Conservation (phyloP, 305 asterid genomes). For the Fraxinus paxiana region DNA sequence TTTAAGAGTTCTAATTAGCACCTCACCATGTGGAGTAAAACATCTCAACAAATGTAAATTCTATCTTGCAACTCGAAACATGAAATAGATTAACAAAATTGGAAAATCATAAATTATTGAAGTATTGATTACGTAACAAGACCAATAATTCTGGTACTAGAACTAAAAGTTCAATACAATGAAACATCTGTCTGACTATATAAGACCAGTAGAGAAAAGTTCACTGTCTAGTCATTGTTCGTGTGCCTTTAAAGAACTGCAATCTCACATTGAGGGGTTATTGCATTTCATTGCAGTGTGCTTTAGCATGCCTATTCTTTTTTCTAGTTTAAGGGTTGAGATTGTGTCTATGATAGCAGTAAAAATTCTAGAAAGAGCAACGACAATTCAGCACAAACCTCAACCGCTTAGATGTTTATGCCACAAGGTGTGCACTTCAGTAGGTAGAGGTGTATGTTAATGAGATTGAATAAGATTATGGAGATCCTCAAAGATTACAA, state of each 20-base stretch:
- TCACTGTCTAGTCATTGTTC: not conserved
- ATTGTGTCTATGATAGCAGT: not conserved
- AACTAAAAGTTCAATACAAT: not conserved
- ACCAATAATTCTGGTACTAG: not conserved
- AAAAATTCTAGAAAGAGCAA: not conserved
- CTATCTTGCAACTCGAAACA: not conserved
- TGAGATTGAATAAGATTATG: not conserved
- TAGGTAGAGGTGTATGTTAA: not conserved
- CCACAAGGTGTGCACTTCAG: not conserved
- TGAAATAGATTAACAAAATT: not conserved
- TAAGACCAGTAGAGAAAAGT: not conserved
- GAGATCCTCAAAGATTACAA: not conserved
- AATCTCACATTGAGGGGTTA: not conserved
- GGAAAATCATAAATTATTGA: not conserved
- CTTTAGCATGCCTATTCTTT: not conserved
- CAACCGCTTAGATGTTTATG: not conserved
- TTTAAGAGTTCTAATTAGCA: not conserved
- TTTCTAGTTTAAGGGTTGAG: not conserved
- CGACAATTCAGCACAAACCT: not conserved
- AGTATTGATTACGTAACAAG: not conserved
- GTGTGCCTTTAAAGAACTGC: not conserved
- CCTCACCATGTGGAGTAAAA: not conserved
- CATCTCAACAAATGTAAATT: not conserved
- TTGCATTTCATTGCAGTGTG: not conserved
- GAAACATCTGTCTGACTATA: not conserved